Percentiles rank a stretch among this genome's conserved stretches.
Conservation (phyloP, 495 filamentous ascomycete species). For the Diplogelasinospora grovesii region DNA sequence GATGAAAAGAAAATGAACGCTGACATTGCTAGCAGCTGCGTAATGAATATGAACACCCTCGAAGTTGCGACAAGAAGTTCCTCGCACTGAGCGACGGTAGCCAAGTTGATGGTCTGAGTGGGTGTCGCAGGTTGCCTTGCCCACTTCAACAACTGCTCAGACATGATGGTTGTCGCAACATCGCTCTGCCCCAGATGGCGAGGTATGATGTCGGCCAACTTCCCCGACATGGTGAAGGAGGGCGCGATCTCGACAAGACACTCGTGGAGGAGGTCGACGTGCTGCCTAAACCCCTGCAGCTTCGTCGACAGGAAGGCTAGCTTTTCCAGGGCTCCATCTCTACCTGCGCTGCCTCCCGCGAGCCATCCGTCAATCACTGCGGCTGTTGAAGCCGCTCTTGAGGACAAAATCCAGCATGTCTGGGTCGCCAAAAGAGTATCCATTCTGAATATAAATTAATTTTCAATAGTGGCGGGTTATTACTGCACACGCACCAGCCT, state of each 20-base stretch:
- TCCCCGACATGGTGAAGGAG: background rate
- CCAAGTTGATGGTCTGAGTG: background rate
- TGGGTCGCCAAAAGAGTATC: too few species aligned
- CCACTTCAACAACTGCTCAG: background rate
- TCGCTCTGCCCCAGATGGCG: background rate
- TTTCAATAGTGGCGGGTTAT: too few species aligned
- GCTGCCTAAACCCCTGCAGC: conserved; percentile 6
- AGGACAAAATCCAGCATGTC: too few species aligned
- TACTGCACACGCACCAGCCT: too few species aligned
- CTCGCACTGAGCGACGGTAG: background rate
- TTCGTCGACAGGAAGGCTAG: conserved; percentile 3
- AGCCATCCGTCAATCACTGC: too few species aligned
- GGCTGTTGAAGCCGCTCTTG: too few species aligned
- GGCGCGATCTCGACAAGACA: background rate
- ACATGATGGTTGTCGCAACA: background rate
- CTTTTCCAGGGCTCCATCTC: background rate
- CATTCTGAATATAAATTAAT: too few species aligned
- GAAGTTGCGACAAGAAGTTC: background rate
- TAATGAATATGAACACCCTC: conserved; percentile 2
- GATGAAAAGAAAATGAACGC: too few species aligned
- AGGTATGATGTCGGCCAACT: background rate
- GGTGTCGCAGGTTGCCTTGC: too few species aligned
- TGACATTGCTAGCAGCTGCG: conserved; percentile 2
- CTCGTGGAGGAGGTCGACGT: conserved; percentile 2
- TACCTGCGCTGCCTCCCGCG: too few species aligned